Evolutionary conservation across 169 alveolate species (phyloP), one percentile per base, ranked within the genome.

Genomic region (Cryptosporidium ryanae): DNA sequence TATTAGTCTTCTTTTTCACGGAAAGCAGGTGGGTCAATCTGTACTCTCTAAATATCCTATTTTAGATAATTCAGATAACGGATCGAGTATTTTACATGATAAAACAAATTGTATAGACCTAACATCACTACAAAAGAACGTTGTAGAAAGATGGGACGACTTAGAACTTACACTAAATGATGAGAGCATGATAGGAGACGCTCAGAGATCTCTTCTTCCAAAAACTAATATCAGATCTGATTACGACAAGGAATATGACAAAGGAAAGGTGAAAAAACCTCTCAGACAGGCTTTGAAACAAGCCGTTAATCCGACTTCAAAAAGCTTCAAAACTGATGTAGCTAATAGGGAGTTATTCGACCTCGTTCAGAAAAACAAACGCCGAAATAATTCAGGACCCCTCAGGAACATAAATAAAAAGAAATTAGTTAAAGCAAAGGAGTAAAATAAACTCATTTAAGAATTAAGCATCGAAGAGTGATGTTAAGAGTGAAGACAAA

Each of bases 241-340:
- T 23, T 91, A 91, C 61, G 93, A 91, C 61, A 34, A 84, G 71
- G 93, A 91, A 52, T 91, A 91, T 52, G 93, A 91, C 44, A 48
- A 82, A 64, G 93, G 93, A 18, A 82, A 70, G 34, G 61, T 68
- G 10, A 67, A 68, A 54, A 91, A 91, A 49, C 87, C 87, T 7
- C 49, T 76, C 15, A 55, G 87, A 59, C 44, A n/a, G 10, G 61
- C 8, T n/a, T n/a, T 50, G 8, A 50, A 7, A 50, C 61, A 52
- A 52, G 63, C 12, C 21, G 13, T 7, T 52, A 12, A 52, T 52
- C 5, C 5, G 13, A 17, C 1, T 6, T 7, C 2, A 52, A 52
- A 17, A 4, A 12, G 12, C 13, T 52, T 12, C 0, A 52, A 52
- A 52, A 31, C 23, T 29, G 10, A 59, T 31, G 29, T 68, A 17